Percentiles rank a stretch among this genome's conserved stretches.
phyloP scores from a whole-genome alignment of 306 rosid genomes.

The Prunus dulcis region DNA sequence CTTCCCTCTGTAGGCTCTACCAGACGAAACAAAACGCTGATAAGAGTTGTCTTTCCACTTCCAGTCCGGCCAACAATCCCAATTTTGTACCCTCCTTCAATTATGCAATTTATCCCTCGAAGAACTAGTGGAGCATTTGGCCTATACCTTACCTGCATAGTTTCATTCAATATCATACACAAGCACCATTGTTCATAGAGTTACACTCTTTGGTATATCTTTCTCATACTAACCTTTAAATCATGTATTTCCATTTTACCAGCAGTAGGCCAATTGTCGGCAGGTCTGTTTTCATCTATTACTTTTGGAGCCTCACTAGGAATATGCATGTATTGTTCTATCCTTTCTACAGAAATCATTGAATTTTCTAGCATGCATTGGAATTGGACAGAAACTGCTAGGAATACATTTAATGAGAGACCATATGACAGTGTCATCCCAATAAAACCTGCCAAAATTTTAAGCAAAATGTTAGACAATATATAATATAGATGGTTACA shows the following conservation, averaged over 20 bases:
- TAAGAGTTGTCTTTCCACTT: conserved; percentile 7
- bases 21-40: conserved; percentile 24
- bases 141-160: conserved; percentile 29
- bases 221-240: conserved; percentile 10
- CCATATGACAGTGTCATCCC: conserved; percentile 32
- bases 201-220: background rate
- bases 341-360: conserved; percentile 30
- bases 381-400: conserved; percentile 10
- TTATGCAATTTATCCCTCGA: conserved; percentile 19
- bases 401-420: conserved; percentile 25
- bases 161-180: background rate
- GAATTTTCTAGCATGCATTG: conserved; percentile 21
- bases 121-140: conserved; percentile 27
- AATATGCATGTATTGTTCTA: conserved; percentile 34
- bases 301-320: conserved; percentile 26
- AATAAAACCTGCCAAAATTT: conserved; percentile 14
- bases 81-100: conserved; percentile 31
- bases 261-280: conserved; percentile 15
- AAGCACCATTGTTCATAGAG: background rate
- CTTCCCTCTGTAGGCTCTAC: conserved; percentile 30
- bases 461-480: background rate
- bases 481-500: background rate
- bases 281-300: conserved; percentile 11
- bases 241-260: conserved; percentile 23
- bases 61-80: conserved; percentile 39